Evolutionary conservation across 2,329 filamentous ascomycete genomes (phyloP).

Genomic region (Aureobasidium sp.): DNA sequence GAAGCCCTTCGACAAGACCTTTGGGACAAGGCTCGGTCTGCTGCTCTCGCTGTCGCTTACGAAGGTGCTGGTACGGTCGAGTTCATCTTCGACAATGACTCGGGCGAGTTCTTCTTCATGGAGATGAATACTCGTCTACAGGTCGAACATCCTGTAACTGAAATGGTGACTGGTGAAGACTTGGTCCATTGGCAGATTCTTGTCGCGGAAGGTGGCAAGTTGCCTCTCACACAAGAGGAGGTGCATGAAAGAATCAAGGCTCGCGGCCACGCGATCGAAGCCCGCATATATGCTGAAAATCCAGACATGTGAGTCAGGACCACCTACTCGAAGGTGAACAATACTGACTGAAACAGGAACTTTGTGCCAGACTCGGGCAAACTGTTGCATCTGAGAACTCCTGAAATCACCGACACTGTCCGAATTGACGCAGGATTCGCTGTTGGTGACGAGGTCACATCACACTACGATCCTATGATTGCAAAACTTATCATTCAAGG

Average conservation of each 20-base stretch:
- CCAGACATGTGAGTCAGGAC: conserved; percentile 65
- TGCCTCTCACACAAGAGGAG: conserved; percentile 72
- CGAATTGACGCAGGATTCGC: conserved; percentile 96
- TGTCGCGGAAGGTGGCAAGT: conserved; percentile 76
- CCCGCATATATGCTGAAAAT: conserved; percentile 96
- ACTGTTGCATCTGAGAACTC: conserved; percentile 84
- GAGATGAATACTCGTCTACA: conserved; percentile 86
- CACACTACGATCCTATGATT: conserved; percentile 99
- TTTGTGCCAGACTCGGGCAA: conserved; percentile 96
- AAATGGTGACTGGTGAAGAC: conserved; percentile 79
- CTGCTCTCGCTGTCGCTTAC: conserved; percentile 69
- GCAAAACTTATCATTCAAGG: conserved; percentile 96
- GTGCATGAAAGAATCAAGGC: conserved; percentile 75
- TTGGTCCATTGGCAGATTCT: conserved; percentile 96
- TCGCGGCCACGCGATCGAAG: conserved; percentile 92
- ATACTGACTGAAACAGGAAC: conserved; percentile 51
- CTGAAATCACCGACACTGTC: conserved; percentile 73
- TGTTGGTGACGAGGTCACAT: conserved; percentile 90
- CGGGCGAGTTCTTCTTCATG: conserved; percentile 74
- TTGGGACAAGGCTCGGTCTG: conserved; percentile 70
- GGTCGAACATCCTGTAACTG: conserved; percentile 96
- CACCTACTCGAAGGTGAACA: not conserved
- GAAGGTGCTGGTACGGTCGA: conserved; percentile 74
- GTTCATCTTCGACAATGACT: conserved; percentile 75
- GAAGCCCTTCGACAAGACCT: conserved; percentile 68